Conservation (phyloP, 176 grass and related monocot species). For the Raddia guianensis region DNA sequence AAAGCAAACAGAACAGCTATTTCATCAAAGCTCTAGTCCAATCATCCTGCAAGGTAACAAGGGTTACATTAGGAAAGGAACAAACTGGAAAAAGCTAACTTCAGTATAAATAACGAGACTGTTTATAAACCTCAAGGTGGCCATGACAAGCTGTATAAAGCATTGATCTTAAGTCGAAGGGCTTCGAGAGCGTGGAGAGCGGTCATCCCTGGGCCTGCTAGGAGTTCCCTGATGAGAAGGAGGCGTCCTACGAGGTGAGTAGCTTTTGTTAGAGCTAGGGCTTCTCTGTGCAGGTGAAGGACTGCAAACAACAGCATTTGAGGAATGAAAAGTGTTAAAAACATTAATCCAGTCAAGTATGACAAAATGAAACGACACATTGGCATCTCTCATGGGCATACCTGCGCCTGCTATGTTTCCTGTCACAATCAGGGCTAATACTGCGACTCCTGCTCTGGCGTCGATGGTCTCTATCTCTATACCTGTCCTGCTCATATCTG, state of each 20-base stretch:
- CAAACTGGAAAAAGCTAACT: conserved; percentile 12
- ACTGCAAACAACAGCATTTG: conserved; percentile 36
- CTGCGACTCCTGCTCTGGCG: conserved; percentile 39
- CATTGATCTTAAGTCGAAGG: conserved; percentile 22
- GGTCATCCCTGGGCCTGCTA: conserved; percentile 6
- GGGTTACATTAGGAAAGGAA: conserved; percentile 13
- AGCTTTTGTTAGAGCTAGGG: conserved; percentile 52
- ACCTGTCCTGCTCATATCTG: conserved; percentile 43
- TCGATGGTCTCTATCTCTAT: conserved; percentile 44
- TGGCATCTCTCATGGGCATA: conserved; percentile 16
- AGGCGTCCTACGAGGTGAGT: conserved; percentile 41
- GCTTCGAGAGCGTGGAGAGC: conserved; percentile 27
- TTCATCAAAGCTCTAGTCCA: background rate
- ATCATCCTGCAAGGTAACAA: conserved; percentile 22
- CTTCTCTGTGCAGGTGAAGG: conserved; percentile 49
- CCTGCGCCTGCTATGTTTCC: conserved; percentile 43
- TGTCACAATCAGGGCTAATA: conserved; percentile 63
- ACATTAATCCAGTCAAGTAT: background rate
- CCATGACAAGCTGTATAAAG: conserved; percentile 5
- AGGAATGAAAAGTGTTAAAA: conserved; percentile 3
- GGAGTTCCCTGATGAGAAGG: conserved; percentile 39
- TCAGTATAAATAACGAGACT: conserved; percentile 17
- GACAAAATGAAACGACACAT: background rate
- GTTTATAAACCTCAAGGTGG: conserved; percentile 11
- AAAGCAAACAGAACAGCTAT: conserved; percentile 14